Base-by-base conservation (phyloP, 1,284 basidiomycete species). In the Microbotryum saponariae region DNA sequence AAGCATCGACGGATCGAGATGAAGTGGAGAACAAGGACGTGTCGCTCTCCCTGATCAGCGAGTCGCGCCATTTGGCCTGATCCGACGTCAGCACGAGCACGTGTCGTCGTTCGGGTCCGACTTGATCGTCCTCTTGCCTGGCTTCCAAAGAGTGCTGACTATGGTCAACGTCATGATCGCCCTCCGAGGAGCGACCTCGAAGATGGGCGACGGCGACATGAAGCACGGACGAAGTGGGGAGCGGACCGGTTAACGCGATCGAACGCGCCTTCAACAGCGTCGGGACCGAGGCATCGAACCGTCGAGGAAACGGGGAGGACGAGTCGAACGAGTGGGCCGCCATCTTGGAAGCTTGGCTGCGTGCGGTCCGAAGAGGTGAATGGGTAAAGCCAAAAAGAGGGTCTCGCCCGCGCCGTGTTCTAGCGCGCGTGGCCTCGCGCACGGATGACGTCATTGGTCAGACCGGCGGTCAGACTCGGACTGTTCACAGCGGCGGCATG, bases 191-290 rank as follows among this genome's bases (percentile, higher is more conserved):
- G 9, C 51, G 46, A 1, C 7, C 21, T 14, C 46, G 50, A 6
- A 68, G 53, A 48, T 68, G 66, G 46, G 59, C 58, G 29, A 65
- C 29, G 0, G 66, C 61, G 53, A 65, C 8, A 55, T 68, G 61
- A 3, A 65, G 27, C 7, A 61, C 31, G 12, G 59, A 59, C 5
- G 63, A 58, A 2, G 33, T 20, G 5, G 61, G 59, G 14, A 65
- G 23, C 16, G 53, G 51, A 3, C 66, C 66, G n/a, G 57, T 18
- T 18, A 68, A 12, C 31, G 60, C 63, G 42, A 67, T 31, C 31
- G 21, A 56, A 54, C 2, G 49, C 23, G n/a, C 58, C 29, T 5
- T 42, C 16, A n/a, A 62, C 21, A 3, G 23, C 20, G 14, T 42
- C n/a, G 4, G 48, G 18, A 7, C 20, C 8, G 2, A 10, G 14